Evolutionary conservation across 768 basidiomycete genomes (phyloP), one percentile per base, ranked within the genome.

Genomic region (Dacryopinax primogenitus): DNA sequence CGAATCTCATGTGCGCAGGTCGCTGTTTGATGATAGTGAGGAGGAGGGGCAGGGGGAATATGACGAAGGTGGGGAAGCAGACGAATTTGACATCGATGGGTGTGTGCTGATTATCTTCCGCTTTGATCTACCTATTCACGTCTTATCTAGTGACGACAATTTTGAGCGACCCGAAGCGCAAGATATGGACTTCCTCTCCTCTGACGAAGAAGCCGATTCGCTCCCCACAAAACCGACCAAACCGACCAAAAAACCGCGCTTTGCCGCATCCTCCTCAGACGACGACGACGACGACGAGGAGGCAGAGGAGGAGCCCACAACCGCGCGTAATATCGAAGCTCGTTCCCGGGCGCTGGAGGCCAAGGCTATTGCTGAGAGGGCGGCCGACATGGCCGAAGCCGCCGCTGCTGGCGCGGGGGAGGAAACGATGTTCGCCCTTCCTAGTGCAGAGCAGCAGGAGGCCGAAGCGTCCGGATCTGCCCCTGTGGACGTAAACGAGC

Each of bases 241-340:
- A n/a, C 11, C 23, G 66, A 69, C 39, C 51, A 81, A 78, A 72
- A 72, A 73, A 79, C 74, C 35, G 80, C 80, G 18, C 76, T 78
- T 41, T 70, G 64, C 64, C 15, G 72, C 67, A 47, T 62, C 72
- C 0, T 71, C 72, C 32, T 76, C 72, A 0, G 75, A 73, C 33
- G 78, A 78, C 11, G n/a, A n/a, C n/a, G 78, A 78, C 4, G 80
- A 76, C 6, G 78, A 78, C 13, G 80, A 80, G n/a, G 78, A 79
- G 51, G 80, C 78, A 7, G 81, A 80, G 45, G 77, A 73, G 12
- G 80, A 73, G 13, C 86, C 78, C 63, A 75, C 86, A 34, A 92
- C 90, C 6, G 84, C 84, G 76, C 82, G 81, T 28, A 92, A 91
- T 71, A 90, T 92, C 81, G 90, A 88, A 68, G 82, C 84, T 36